Conservation (phyloP, 228 moss, liverwort and hornwort species). For the Sphagnum fallax region DNA sequence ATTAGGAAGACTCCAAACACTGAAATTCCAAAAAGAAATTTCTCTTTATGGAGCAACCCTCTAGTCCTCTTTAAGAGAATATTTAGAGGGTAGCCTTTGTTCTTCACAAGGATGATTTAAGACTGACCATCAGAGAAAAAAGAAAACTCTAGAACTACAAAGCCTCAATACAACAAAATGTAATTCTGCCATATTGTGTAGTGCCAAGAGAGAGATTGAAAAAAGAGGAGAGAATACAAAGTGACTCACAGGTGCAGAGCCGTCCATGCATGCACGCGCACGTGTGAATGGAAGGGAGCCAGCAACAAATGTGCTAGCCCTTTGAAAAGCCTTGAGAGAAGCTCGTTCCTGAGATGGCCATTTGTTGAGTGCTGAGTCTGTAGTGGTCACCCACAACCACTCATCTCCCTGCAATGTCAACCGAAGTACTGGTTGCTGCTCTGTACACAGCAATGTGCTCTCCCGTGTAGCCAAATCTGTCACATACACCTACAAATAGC, state of each 20-base stretch:
- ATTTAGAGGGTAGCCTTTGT: too few species aligned
- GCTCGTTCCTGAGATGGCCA: slow-evolving; percentile 74
- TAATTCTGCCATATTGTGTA: too few species aligned
- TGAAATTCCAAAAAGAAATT: too few species aligned
- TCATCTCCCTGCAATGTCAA: slow-evolving; percentile 85
- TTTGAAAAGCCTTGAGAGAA: slow-evolving; percentile 46
- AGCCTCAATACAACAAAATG: too few species aligned
- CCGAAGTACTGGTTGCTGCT: slow-evolving; percentile 77
- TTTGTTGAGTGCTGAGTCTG: slow-evolving; percentile 83
- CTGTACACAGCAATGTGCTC: slow-evolving; percentile 75
- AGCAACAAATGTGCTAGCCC: slow-evolving; percentile 93
- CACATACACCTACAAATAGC: slow-evolving; percentile 60
- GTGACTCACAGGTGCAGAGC: slow-evolving; percentile 84
- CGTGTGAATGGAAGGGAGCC: slow-evolving; percentile 95
- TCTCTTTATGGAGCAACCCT: too few species aligned
- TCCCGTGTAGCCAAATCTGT: slow-evolving; percentile 83
- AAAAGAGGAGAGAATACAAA: too few species aligned
- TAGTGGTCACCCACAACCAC: slow-evolving; percentile 94
- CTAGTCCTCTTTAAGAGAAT: too few species aligned
- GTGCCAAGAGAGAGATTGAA: too few species aligned
- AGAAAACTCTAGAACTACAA: too few species aligned
- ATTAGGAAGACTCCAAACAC: too few species aligned
- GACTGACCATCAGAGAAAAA: too few species aligned
- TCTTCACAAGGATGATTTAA: too few species aligned
- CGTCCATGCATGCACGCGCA: slow-evolving; percentile 82